Conservation (phyloP, 2,329 filamentous ascomycete species). For the Nemania abortiva region DNA sequence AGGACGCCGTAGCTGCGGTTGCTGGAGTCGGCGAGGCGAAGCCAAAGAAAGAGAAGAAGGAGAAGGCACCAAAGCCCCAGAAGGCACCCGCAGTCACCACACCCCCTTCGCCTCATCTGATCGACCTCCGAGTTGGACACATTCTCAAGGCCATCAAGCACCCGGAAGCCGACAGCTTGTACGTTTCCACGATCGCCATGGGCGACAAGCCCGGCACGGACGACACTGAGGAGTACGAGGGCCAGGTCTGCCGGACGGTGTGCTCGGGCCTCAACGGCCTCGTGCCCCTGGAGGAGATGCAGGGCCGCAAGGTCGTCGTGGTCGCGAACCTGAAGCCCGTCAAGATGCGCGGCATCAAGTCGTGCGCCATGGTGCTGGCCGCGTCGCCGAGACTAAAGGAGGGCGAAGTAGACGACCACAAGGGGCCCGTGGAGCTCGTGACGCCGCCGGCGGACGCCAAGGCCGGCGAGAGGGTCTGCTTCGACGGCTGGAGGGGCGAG, state of each 20-base stretch:
- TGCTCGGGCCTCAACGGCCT: slow-evolving; percentile 97
- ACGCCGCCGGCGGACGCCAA: slow-evolving; percentile 80
- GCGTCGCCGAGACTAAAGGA: slow-evolving; percentile 87
- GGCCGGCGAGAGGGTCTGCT: slow-evolving; percentile 89
- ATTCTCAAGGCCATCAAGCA: slow-evolving; percentile 96
- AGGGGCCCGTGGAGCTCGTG: slow-evolving; percentile 92
- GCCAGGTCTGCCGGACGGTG: slow-evolving; percentile 91
- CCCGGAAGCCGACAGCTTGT: slow-evolving; percentile 96
- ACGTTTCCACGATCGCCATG: slow-evolving; percentile 94
- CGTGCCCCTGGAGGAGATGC: slow-evolving; percentile 94
- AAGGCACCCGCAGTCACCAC: slow-evolving; percentile 77
- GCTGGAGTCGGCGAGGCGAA: slow-evolving; percentile 57
- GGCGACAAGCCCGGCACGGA: slow-evolving; percentile 87
- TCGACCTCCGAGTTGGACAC: slow-evolving; percentile 96
- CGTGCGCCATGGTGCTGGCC: slow-evolving; percentile 87
- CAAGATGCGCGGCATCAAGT: slow-evolving; percentile 92
- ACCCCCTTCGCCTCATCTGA: slow-evolving; percentile 83
- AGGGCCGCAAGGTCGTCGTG: slow-evolving; percentile 92
- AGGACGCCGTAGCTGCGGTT: slow-evolving; percentile 65
- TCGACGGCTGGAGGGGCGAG: slow-evolving; percentile 94
- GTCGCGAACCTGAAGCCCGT: slow-evolving; percentile 99
- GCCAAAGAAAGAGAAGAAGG: slow-evolving; percentile 88
- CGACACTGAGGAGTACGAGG: slow-evolving; percentile 91
- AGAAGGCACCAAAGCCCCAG: slow-evolving; percentile 82
- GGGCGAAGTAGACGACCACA: slow-evolving; percentile 87